Percentiles rank a stretch among this genome's conserved stretches.
Evolutionary conservation across 441 rosid genomes (phyloP).

Genomic region (Populus hybrid): DNA sequence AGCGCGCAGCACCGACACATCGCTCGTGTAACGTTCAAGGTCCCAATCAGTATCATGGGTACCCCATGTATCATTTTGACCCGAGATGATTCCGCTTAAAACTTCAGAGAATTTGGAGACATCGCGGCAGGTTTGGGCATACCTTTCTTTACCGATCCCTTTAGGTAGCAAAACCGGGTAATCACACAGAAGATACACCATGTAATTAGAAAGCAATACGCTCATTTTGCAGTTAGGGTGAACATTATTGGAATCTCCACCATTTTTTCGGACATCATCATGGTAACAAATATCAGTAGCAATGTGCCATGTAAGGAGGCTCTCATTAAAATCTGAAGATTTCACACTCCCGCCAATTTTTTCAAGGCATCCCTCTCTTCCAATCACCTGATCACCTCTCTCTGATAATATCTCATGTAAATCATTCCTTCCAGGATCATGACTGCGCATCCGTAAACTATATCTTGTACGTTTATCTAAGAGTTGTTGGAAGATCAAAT

Average conservation of each 20-base stretch:
- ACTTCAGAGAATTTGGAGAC: too few relatives aligned
- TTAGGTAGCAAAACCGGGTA: conserved; percentile 8
- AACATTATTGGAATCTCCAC: too few relatives aligned
- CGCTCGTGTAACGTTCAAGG: too few relatives aligned
- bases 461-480: not conserved
- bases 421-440: too few relatives aligned
- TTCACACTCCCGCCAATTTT: not conserved
- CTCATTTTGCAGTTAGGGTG: not conserved
- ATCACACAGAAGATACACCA: conserved; percentile 14
- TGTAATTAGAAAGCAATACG: conserved; percentile 9
- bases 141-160: not conserved
- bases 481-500: not conserved
- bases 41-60: too few relatives aligned
- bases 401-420: not conserved
- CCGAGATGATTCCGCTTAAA: too few relatives aligned
- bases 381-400: not conserved
- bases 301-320: conserved; percentile 22
- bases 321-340: not conserved
- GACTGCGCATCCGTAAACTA: not conserved
- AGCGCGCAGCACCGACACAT: too few relatives aligned
- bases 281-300: conserved; percentile 21
- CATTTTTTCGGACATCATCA: not conserved
- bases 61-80: too few relatives aligned
- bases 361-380: not conserved
- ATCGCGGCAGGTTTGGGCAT: not conserved